Evolutionary conservation across 2,329 filamentous ascomycete genomes (phyloP), one percentile per base, ranked within the genome.

Genomic region (Fusarium pseudocircinatum): DNA sequence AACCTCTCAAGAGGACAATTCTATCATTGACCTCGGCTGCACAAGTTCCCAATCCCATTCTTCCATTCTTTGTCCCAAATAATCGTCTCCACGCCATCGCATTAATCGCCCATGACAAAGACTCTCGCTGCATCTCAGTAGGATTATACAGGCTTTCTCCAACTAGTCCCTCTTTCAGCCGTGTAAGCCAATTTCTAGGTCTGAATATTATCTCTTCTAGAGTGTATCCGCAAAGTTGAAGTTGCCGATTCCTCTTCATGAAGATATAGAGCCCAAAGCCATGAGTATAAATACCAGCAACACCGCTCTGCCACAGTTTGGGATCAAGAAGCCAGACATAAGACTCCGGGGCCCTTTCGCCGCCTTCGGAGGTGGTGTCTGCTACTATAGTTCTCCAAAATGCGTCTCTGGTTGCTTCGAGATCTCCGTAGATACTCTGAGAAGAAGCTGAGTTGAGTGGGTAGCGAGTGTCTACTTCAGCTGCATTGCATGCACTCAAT

Each of bases 51-150:
- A 70, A 1, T 6, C 67, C 67, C 39, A 70, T 67, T 7, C 67
- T 70, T 2, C 67, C 67, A 6, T 9, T 7, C 1, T 6, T 18
- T 0, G 67, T 70, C 0, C 54, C 67, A 6, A 61, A 61, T 0
- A 70, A 1, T 0, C 67, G 6, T 0, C 67, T 39, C 67, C 67
- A 70, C 0, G 67, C 67, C 67, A 70, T 56, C 1, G 59, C 32
- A 18, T 70, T 70, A 0, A 70, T 32, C 3, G 66, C 67, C 53
- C 60, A 70, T 0, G 66, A 70, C 0, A 60, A n/a, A 4, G 42
- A 0, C 0, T 70, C 47, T 0, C 43, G 32, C n/a, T 70, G 67
- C 9, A 0, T 37, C 36, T 37, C 34, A 0, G 3, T 36, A 16
- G 34, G 34, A 16, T 36, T 2, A 2, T 36, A 36, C 1, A 36